Evolutionary conservation across 1,284 basidiomycete genomes (phyloP), one percentile per base, ranked within the genome.

Genomic region (Nidula niveotomentosa): DNA sequence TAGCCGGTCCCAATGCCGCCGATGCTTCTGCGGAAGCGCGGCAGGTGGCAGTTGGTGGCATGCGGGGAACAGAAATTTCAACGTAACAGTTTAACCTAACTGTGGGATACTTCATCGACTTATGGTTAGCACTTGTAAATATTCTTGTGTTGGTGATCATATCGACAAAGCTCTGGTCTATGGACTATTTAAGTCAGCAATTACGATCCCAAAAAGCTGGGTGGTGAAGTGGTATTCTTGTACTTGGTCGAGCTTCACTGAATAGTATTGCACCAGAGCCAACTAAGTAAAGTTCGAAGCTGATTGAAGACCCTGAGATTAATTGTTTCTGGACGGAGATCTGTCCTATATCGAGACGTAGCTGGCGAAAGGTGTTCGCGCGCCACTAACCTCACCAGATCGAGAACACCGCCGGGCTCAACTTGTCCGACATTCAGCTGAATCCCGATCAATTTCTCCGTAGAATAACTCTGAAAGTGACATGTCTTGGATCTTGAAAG

Each of bases 81-180:
- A 41, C 15, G 13, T 41, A 41, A 41, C 13, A 41, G 52, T 53
- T 57, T 60, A 63, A 23, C 56, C 62, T 60, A 56, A 53, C 58
- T 61, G 62, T 63, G 62, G 56, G 57, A 63, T 44, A 54, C 41
- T 51, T 48, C 35, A 52, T 46, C 39, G 4, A 17, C 15, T 8
- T 41, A 13, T 17, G 12, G 15, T 41, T 17, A 17, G 12, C 13
- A 41, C 39, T 6, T 30, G 30, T 30, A 30, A 30, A 30, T 30
- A 30, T 30, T 30, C 30, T 30, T 30, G 6, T 30, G 30, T 30
- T 4, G 30, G 30, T 30, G 30, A 30, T 30, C 30, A 30, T 30
- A 30, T 30, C 5, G 30, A 30, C 30, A 30, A 6, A 6, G 30
- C 5, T 30, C 30, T 30, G 30, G 30, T 30, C 6, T 30, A 30